Evolutionary conservation across 139 green algal genomes (phyloP).

Genomic region (Ettlia oleoabundans): DNA sequence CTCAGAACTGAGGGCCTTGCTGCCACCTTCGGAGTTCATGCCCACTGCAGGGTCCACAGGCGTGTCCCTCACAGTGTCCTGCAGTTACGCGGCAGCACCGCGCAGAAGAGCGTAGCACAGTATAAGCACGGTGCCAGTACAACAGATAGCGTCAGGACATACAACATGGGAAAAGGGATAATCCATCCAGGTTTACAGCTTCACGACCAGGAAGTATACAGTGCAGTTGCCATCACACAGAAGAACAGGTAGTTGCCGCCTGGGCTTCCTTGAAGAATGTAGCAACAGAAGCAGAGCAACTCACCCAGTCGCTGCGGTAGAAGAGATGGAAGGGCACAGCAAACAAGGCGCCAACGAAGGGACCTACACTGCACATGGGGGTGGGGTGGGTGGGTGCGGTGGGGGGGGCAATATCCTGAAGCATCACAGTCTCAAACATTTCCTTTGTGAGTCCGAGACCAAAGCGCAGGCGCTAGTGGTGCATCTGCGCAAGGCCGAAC

Average conservation of each 20-base stretch:
- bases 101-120: background rate
- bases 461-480: too few species aligned
- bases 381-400: background rate
- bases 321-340: conserved; percentile 40
- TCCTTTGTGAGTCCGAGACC: too few species aligned
- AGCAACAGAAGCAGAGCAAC: background rate
- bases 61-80: conserved; percentile 8
- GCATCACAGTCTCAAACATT: too few species aligned
- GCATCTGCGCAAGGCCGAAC: too few species aligned
- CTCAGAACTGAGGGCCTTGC: too few species aligned
- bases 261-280: background rate
- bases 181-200: too few species aligned
- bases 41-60: background rate
- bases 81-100: background rate
- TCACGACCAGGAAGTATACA: too few species aligned
- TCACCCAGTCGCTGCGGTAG: conserved; percentile 34
- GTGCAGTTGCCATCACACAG: too few species aligned
- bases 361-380: conserved; percentile 21
- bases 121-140: too few species aligned
- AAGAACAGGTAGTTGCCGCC: too few species aligned
- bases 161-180: too few species aligned
- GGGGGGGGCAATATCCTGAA: background rate
- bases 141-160: too few species aligned
- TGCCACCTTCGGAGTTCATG: background rate
- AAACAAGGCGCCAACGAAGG: conserved; percentile 29